Conservation (phyloP, 2,329 filamentous ascomycete genomes). For the Penicillium sp. region DNA sequence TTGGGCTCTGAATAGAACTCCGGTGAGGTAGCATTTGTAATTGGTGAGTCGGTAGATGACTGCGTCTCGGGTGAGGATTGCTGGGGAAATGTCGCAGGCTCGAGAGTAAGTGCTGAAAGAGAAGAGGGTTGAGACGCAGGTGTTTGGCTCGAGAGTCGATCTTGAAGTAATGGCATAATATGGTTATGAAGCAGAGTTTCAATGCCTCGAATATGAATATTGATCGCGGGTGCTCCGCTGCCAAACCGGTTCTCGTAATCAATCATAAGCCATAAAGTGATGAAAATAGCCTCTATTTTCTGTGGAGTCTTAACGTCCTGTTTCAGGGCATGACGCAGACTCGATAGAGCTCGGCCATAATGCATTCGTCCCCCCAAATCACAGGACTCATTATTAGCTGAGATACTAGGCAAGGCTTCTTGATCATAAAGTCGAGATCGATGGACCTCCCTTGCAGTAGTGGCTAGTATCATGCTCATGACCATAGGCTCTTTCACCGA, state of each 20-base stretch:
- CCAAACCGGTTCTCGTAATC: constrained; percentile 30
- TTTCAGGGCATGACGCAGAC: constrained; percentile 24
- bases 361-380: constrained; percentile 24
- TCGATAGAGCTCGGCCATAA: constrained; percentile 26
- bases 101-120: not conserved
- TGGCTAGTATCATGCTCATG: constrained; percentile 32
- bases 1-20: not conserved
- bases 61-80: not conserved
- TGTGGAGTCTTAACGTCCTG: constrained; percentile 24
- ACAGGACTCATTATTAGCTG: constrained; percentile 8
- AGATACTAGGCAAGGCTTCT: constrained; percentile 2
- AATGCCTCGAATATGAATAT: constrained; percentile 27
- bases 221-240: constrained; percentile 24
- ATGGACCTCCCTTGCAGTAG: constrained; percentile 24
- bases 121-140: not conserved
- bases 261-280: constrained; percentile 31
- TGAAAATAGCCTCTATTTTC: constrained; percentile 28
- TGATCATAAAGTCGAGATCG: constrained; percentile 21
- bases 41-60: not conserved
- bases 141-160: not conserved
- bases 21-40: not conserved
- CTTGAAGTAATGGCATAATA: constrained; percentile 23
- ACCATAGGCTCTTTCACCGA: constrained; percentile 28
- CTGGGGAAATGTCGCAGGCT: not conserved
- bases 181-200: constrained; percentile 24